phyloP scores from a whole-genome alignment of 768 basidiomycete species.

The Mycena albidolilacea region DNA sequence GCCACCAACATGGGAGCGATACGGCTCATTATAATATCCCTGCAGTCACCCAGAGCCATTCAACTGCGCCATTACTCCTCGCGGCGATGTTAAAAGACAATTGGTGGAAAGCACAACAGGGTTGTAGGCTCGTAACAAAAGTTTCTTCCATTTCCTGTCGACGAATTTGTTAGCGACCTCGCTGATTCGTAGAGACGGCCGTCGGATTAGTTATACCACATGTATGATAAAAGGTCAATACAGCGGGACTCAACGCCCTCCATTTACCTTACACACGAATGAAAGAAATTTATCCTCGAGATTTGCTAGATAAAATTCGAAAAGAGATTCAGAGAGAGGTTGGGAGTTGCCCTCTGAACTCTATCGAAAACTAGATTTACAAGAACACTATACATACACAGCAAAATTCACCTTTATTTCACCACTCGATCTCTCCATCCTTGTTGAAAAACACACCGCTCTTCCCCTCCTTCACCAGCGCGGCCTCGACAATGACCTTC shows the following conservation, averaged over 20 bases:
- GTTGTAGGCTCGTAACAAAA: background rate
- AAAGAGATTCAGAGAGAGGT: no score
- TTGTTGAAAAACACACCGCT: slow-evolving; percentile 17
- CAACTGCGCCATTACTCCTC: slow-evolving; percentile 16
- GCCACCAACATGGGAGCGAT: no score
- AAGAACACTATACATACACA: background rate
- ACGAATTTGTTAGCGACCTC: slow-evolving; percentile 55
- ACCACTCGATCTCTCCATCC: slow-evolving; percentile 6
- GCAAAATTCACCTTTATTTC: background rate
- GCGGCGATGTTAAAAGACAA: background rate
- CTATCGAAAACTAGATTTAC: no score
- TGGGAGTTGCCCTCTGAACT: no score
- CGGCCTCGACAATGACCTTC: slow-evolving; percentile 20
- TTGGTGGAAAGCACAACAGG: background rate
- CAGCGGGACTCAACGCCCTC: no score
- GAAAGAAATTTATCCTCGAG: no score
- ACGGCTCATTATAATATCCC: no score
- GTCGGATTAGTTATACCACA: no score
- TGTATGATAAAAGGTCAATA: no score
- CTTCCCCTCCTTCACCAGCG: background rate
- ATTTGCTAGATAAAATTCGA: no score
- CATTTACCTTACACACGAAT: no score
- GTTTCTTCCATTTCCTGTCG: background rate
- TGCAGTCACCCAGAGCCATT: slow-evolving; percentile 15
- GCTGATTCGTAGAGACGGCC: no score